These are phyloP conservation scores for Helianthus tuberosus DNA, from an alignment of 129 eudicot species.

Conservation along the genomic window DNA sequence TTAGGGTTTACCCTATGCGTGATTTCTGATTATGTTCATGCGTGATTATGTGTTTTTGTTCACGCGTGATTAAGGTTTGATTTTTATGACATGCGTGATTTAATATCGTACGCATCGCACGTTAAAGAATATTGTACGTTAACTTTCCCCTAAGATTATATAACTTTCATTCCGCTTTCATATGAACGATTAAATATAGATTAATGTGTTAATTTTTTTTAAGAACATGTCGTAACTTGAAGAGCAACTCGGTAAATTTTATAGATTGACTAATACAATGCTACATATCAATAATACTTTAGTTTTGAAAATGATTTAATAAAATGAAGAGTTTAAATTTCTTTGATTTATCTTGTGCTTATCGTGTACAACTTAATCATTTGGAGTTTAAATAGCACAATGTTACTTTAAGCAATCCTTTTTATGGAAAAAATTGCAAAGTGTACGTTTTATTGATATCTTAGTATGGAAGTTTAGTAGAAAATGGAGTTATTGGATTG, in stretches of 20 bases:
- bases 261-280: too few relatives aligned
- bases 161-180: neutral
- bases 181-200: neutral
- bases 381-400: conserved; percentile 12
- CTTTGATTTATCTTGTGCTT: conserved; percentile 28
- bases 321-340: neutral
- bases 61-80: too few relatives aligned
- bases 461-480: conserved; percentile 12
- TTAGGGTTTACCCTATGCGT: too few relatives aligned
- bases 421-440: conserved; percentile 1
- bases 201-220: neutral
- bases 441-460: conserved; percentile 17
- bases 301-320: neutral
- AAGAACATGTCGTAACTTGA: neutral
- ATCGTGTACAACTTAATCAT: conserved; percentile 36
- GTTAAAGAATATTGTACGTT: too few relatives aligned
- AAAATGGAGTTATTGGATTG: too few relatives aligned
- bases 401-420: conserved; percentile 28
- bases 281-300: too few relatives aligned
- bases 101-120: too few relatives aligned
- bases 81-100: too few relatives aligned
- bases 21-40: too few relatives aligned
- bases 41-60: too few relatives aligned
- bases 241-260: neutral
- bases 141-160: neutral